phyloP scores from a whole-genome alignment of 1,139 yeast genomes.

The Pichia sp. region DNA sequence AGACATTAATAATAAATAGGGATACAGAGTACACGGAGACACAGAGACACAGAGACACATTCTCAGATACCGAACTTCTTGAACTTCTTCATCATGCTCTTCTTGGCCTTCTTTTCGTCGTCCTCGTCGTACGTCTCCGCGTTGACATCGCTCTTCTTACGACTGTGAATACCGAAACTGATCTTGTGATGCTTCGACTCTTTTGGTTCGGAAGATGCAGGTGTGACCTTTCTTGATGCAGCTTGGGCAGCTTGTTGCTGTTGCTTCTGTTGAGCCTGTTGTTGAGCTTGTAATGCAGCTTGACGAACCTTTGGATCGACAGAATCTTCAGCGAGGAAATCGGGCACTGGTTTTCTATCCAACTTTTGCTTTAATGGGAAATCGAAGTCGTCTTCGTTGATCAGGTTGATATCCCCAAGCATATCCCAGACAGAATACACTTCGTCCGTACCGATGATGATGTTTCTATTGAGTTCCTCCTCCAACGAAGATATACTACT shows the following conservation, averaged over 20 bases:
- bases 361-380: conserved; percentile 26
- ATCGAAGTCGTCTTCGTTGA: conserved; percentile 28
- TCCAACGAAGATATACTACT: conserved; percentile 76
- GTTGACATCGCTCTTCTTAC: conserved; percentile 7
- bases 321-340: conserved; percentile 24
- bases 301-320: conserved; percentile 16
- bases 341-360: conserved; percentile 22
- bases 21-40: too few relatives aligned
- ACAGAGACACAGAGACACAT: too few relatives aligned
- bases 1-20: too few relatives aligned
- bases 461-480: conserved; percentile 60
- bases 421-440: conserved; percentile 62
- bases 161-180: conserved; percentile 11
- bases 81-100: conserved; percentile 25
- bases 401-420: conserved; percentile 40
- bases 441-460: conserved; percentile 82
- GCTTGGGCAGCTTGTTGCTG: too few relatives aligned
- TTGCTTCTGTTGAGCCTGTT: conserved; percentile 1
- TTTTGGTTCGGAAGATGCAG: too few relatives aligned
- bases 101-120: conserved; percentile 20
- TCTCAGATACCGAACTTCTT: conserved; percentile 17
- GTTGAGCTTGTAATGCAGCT: background rate
- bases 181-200: conserved; percentile 12
- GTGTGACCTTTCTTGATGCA: too few relatives aligned
- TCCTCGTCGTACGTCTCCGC: background rate